phyloP scores from a whole-genome alignment of 2,329 filamentous ascomycete genomes.

The Plenodomus lindquistii region DNA sequence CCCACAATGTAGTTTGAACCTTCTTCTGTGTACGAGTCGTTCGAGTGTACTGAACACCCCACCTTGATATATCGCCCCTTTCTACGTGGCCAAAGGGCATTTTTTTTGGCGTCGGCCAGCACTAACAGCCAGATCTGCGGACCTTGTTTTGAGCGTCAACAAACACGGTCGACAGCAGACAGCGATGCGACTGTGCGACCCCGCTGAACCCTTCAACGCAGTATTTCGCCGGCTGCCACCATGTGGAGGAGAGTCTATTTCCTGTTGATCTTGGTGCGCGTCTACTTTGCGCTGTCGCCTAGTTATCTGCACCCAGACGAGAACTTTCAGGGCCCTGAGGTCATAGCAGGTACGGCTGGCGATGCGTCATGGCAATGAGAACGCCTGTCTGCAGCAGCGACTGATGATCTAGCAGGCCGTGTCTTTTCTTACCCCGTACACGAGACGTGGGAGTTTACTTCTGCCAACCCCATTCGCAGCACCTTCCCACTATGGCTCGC shows the following conservation, averaged over 20 bases:
- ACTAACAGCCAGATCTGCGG: slow-evolving; percentile 23
- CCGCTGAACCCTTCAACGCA: slow-evolving; percentile 14
- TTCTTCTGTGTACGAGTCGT: slow-evolving; percentile 10
- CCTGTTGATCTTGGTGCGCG: slow-evolving; percentile 78
- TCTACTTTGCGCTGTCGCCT: slow-evolving; percentile 91
- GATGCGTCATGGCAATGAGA: slow-evolving; percentile 1
- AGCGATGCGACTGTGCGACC: slow-evolving; percentile 33
- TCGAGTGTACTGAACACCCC: slow-evolving; percentile 4
- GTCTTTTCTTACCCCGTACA: slow-evolving; percentile 91
- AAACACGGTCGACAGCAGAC: slow-evolving; percentile 26
- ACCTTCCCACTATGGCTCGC: slow-evolving; percentile 95
- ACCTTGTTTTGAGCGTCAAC: slow-evolving; percentile 18
- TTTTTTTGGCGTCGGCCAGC: slow-evolving; percentile 27
- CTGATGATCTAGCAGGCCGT: slow-evolving; percentile 63
- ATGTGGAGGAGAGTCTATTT: slow-evolving; percentile 96
- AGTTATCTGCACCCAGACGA: slow-evolving; percentile 99
- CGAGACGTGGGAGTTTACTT: slow-evolving; percentile 95
- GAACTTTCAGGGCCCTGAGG: slow-evolving; percentile 97
- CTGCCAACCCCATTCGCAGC: slow-evolving; percentile 85
- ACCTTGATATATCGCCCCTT: slow-evolving; percentile 17
- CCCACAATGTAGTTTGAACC: slow-evolving; percentile 16
- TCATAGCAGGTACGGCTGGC: slow-evolving; percentile 75
- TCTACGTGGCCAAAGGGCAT: slow-evolving; percentile 22
- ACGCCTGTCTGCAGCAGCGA: not conserved
- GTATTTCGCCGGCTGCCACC: slow-evolving; percentile 32